phyloP scores from a whole-genome alignment of 2,329 filamentous ascomycete genomes.

The Bisporella sp. region DNA sequence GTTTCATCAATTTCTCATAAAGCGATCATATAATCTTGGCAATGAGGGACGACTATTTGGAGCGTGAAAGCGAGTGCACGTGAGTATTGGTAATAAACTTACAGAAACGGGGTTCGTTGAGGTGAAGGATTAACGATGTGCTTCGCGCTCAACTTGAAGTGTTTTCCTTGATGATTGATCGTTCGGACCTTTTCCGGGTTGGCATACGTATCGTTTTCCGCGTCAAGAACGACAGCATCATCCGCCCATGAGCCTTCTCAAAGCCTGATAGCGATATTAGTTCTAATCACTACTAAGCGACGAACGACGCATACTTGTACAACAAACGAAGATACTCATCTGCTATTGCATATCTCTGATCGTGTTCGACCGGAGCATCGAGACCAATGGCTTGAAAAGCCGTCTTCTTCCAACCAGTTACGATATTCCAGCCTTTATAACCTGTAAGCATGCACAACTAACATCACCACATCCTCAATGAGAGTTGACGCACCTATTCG shows the following conservation, averaged over 20 bases:
- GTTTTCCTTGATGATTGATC: constrained; percentile 60
- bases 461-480: neutral
- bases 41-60: no score
- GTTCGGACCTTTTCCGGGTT: constrained; percentile 52
- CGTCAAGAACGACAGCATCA: constrained; percentile 40
- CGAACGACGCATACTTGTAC: constrained; percentile 39
- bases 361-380: constrained; percentile 51
- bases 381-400: constrained; percentile 57
- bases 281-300: no score
- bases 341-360: constrained; percentile 55
- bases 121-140: constrained; percentile 60
- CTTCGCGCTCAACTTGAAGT: constrained; percentile 54
- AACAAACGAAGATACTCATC: constrained; percentile 59
- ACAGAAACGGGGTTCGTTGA: constrained; percentile 59
- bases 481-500: constrained; percentile 46
- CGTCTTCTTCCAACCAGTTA: constrained; percentile 55
- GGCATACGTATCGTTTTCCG: constrained; percentile 27
- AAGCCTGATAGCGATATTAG: constrained; percentile 27
- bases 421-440: constrained; percentile 41
- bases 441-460: constrained; percentile 29
- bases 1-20: no score
- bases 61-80: no score
- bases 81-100: no score
- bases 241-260: constrained; percentile 60
- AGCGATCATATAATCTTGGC: no score